Conservation (phyloP, 768 basidiomycete species). For the Dacryopinax spathularia region DNA sequence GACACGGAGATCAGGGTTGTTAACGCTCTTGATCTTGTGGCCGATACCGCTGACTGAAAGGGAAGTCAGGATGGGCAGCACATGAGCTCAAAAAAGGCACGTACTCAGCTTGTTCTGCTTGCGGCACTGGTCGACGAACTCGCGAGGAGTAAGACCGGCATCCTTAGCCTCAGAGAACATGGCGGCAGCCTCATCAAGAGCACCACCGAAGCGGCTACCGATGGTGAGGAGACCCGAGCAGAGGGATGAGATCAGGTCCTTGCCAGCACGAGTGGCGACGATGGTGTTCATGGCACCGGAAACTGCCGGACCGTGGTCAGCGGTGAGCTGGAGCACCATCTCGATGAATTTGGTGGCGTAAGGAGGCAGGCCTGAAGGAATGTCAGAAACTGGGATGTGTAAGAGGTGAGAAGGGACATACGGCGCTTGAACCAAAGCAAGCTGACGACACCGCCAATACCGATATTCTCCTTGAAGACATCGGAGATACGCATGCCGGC, state of each 20-base stretch:
- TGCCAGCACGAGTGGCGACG: constrained; percentile 97
- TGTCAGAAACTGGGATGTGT: background rate
- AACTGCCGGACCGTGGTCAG: constrained; percentile 96
- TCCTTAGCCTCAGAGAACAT: constrained; percentile 92
- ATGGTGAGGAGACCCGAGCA: constrained; percentile 94
- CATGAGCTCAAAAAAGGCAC: constrained; percentile 20
- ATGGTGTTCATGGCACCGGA: constrained; percentile 99
- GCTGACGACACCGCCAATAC: constrained; percentile 89
- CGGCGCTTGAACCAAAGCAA: constrained; percentile 96
- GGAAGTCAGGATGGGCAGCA: constrained; percentile 21
- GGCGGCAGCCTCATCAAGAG: constrained; percentile 87
- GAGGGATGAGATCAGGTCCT: constrained; percentile 93
- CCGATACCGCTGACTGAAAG: constrained; percentile 82
- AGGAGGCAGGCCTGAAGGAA: constrained; percentile 42
- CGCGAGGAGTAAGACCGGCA: constrained; percentile 86
- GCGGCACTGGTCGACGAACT: constrained; percentile 88
- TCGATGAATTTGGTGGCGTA: constrained; percentile 99
- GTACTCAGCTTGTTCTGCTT: constrained; percentile 86
- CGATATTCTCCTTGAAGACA: constrained; percentile 95
- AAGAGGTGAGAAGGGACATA: background rate
- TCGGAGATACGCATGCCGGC: constrained; percentile 98
- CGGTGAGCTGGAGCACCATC: constrained; percentile 99
- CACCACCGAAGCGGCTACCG: constrained; percentile 95
- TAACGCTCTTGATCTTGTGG: constrained; percentile 99
- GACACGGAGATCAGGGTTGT: constrained; percentile 86